Evolutionary conservation across 768 basidiomycete genomes (phyloP).

Genomic region (Xerocomus potaroensis): DNA sequence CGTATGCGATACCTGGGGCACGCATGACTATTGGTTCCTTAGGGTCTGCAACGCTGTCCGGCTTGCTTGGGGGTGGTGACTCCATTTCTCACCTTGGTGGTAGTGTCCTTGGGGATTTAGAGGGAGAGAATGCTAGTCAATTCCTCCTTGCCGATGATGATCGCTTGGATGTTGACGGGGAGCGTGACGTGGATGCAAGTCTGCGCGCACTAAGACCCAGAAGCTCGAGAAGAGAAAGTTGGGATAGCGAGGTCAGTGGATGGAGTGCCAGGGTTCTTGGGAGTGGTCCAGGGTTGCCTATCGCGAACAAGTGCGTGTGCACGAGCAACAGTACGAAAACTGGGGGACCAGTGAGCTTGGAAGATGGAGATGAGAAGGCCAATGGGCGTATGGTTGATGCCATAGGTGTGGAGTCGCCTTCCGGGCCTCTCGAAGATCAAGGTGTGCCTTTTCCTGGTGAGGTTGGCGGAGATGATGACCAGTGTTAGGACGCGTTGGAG

Average conservation of each 20-base stretch:
- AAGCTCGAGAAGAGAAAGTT: conserved; percentile 82
- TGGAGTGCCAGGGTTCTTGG: conserved; percentile 75
- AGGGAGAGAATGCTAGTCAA: conserved; percentile 60
- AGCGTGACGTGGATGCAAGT: conserved; percentile 78
- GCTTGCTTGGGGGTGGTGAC: conserved; percentile 48
- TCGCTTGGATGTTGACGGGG: conserved; percentile 43
- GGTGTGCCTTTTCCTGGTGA: conserved; percentile 1
- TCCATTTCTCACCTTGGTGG: conserved; percentile 72
- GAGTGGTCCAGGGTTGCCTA: conserved; percentile 41
- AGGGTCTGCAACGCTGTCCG: conserved; percentile 46
- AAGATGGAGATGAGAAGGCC: conserved; percentile 34
- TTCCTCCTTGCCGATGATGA: conserved; percentile 66
- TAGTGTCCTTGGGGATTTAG: conserved; percentile 49
- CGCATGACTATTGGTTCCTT: conserved; percentile 43
- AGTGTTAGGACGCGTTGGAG: conserved; percentile 4
- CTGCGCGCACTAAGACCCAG: conserved; percentile 85
- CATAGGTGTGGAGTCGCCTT: conserved; percentile 7
- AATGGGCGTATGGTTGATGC: conserved; percentile 16
- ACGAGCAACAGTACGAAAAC: conserved; percentile 58
- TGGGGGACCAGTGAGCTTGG: conserved; percentile 48
- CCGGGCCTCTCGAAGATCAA: conserved; percentile 6
- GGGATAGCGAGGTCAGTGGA: conserved; percentile 85
- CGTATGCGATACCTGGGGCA: conserved; percentile 68
- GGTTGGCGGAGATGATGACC: conserved; percentile 3
- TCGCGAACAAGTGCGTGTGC: conserved; percentile 56